Base-by-base conservation (phyloP, 2,329 filamentous ascomycete species). In the Fusarium metavorans region DNA sequence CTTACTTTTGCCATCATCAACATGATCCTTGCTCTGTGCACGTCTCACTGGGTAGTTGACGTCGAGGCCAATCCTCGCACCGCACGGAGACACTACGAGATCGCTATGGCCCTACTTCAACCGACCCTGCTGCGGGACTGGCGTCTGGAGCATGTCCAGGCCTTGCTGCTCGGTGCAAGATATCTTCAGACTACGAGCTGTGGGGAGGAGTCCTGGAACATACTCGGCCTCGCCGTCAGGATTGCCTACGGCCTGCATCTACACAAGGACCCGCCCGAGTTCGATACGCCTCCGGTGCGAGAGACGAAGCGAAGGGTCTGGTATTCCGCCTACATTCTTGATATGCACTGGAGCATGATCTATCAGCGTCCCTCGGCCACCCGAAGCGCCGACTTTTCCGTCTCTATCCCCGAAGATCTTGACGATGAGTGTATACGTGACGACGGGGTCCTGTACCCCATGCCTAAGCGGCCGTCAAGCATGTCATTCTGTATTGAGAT, bases 21-120 rank as follows among this genome's bases (percentile, higher is more conserved):
- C 50, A 56, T 56, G 50, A 56, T 56, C 50, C 30, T 56, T 56
- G 50, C 50, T 56, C 50, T 56, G 10, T 56, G 50, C 50, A 56
- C 50, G 25, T 56, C 50, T n/a, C 50, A 56, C 27, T 56, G 50
- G 50, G 30, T 56, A 56, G 50, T 56, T 14, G 50, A 56, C n/a
- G 50, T 30, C 30, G 50, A 56, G n/a, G 50, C 50, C 7, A 56
- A 56, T 34, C 50, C 50, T 20, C 50, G 27, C 50, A 56, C 50
- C n/a, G 25, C 45, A 52, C 45, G 45, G 25, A 52, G 45, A 30
- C 45, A 52, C 45, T 52, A 52, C 23, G 45, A 52, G 45, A 52
- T 27, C 5, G 45, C 45, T 13, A 52, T 30, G 45, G 45, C 45
- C 14, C 45, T 52, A 52, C 45, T 52, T 10, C 45, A 52, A 18